Conservation (phyloP, 2,329 filamentous ascomycete species). For the Chrysoporthe austroafricana region DNA sequence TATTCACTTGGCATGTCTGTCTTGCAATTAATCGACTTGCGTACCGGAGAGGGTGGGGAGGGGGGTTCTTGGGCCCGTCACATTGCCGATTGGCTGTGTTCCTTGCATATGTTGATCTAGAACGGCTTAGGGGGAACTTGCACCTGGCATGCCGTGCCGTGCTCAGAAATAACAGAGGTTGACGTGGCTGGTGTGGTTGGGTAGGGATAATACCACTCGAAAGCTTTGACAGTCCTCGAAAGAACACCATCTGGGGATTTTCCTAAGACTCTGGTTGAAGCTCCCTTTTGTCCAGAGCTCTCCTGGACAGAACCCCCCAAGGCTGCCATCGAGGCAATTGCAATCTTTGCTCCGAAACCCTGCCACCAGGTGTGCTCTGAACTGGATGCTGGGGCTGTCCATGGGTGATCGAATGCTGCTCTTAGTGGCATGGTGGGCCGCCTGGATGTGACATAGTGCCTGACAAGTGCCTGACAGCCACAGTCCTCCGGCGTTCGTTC, state of each 20-base stretch:
- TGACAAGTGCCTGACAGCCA: background rate
- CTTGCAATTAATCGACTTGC: background rate
- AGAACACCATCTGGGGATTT: background rate
- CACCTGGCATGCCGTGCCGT: background rate
- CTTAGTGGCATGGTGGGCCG: conserved; percentile 7
- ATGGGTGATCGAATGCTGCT: conserved; percentile 1
- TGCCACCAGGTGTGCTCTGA: background rate
- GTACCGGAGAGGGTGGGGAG: background rate
- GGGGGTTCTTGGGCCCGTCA: background rate
- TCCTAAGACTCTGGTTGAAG: background rate
- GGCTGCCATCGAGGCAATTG: background rate
- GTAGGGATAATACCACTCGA: background rate
- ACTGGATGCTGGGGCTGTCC: background rate
- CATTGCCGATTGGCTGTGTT: conserved; percentile 5
- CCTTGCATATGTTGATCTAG: conserved; percentile 2
- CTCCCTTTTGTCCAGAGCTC: background rate
- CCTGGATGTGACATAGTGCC: conserved; percentile 11
- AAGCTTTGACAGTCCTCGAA: background rate
- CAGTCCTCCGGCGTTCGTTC: background rate
- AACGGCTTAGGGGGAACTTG: conserved; percentile 5
- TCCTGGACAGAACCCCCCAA: background rate
- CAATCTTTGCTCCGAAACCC: background rate
- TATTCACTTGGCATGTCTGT: background rate
- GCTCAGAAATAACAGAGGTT: background rate
- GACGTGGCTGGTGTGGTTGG: conserved; percentile 3